These are phyloP conservation scores for Malus hybrid DNA, from an alignment of 331 rosid species.

Conservation along the genomic window DNA sequence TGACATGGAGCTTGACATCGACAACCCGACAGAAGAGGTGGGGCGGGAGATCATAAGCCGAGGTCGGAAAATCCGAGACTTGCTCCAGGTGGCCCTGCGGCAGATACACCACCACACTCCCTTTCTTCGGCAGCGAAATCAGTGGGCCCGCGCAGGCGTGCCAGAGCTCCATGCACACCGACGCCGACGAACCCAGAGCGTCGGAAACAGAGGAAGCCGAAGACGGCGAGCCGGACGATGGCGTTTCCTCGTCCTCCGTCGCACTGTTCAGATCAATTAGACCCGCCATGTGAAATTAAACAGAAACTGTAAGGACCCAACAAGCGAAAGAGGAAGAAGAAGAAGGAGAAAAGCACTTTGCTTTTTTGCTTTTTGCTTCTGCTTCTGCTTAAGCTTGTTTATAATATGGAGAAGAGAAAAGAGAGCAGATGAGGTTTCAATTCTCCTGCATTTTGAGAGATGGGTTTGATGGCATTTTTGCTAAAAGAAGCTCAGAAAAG, in stretches of 20 bases:
- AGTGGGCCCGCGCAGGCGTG: slow-evolving; percentile 98
- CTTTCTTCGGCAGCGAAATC: slow-evolving; percentile 85
- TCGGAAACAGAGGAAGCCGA: slow-evolving; percentile 10
- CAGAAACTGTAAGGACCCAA: slow-evolving; percentile 11
- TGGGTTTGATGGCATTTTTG: slow-evolving; percentile 48
- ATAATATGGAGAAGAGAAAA: slow-evolving; percentile 9
- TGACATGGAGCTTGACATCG: slow-evolving; percentile 91
- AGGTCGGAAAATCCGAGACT: slow-evolving; percentile 55
- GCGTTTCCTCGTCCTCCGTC: slow-evolving; percentile 78
- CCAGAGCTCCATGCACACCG: slow-evolving; percentile 96
- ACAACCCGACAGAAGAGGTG: slow-evolving; percentile 90
- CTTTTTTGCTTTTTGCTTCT: background rate
- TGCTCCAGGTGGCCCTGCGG: slow-evolving; percentile 93
- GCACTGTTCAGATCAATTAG: slow-evolving; percentile 92
- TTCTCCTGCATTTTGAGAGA: slow-evolving; percentile 45
- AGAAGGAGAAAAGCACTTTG: slow-evolving; percentile 1
- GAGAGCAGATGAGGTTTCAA: slow-evolving; percentile 29
- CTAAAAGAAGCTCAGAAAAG: slow-evolving; percentile 51
- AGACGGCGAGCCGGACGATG: slow-evolving; percentile 32
- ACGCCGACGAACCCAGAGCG: slow-evolving; percentile 19
- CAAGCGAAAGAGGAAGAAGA: background rate
- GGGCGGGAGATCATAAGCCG: slow-evolving; percentile 61
- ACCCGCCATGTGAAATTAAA: slow-evolving; percentile 40
- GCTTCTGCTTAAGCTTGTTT: background rate
- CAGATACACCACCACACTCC: slow-evolving; percentile 71